Evolutionary conservation across 2,329 filamentous ascomycete species (phyloP).

Genomic region (Myotisia sp.): DNA sequence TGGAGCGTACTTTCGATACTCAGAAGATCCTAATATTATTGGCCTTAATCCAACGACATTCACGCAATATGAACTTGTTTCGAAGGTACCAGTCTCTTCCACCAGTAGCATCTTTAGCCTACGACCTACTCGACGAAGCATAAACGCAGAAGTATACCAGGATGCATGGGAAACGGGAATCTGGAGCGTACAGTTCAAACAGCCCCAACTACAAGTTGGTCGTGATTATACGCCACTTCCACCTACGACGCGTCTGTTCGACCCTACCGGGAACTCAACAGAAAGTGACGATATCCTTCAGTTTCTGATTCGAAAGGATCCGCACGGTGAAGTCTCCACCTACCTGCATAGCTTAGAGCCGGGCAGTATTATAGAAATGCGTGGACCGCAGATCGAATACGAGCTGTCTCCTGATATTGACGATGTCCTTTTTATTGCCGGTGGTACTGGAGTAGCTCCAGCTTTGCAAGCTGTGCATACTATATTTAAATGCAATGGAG

Average conservation of each 20-base stretch:
- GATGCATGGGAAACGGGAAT: constrained; percentile 49
- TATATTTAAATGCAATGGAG: constrained; percentile 30
- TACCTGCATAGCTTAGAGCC: constrained; percentile 56
- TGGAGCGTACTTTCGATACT: constrained; percentile 24
- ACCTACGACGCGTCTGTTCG: constrained; percentile 20
- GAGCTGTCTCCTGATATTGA: constrained; percentile 40
- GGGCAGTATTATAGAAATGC: constrained; percentile 54
- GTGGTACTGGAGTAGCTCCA: constrained; percentile 82
- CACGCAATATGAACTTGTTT: constrained; percentile 28
- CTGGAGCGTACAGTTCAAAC: constrained; percentile 86
- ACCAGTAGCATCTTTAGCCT: constrained; percentile 35
- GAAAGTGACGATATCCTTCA: constrained; percentile 37
- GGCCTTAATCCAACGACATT: constrained; percentile 27
- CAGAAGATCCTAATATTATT: constrained; percentile 15
- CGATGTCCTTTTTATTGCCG: constrained; percentile 68
- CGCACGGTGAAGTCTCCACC: constrained; percentile 68
- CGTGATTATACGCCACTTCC: constrained; percentile 84
- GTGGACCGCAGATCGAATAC: constrained; percentile 65
- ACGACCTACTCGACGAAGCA: constrained; percentile 16
- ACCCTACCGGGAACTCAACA: background rate
- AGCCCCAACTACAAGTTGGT: constrained; percentile 84
- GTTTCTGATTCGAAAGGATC: constrained; percentile 65
- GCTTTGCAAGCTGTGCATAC: constrained; percentile 66
- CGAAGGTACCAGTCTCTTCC: constrained; percentile 32
- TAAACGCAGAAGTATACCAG: constrained; percentile 27